Evolutionary conservation across 371 early-diverging fungal genomes (phyloP).

Genomic region (Rhizopus sp.): DNA sequence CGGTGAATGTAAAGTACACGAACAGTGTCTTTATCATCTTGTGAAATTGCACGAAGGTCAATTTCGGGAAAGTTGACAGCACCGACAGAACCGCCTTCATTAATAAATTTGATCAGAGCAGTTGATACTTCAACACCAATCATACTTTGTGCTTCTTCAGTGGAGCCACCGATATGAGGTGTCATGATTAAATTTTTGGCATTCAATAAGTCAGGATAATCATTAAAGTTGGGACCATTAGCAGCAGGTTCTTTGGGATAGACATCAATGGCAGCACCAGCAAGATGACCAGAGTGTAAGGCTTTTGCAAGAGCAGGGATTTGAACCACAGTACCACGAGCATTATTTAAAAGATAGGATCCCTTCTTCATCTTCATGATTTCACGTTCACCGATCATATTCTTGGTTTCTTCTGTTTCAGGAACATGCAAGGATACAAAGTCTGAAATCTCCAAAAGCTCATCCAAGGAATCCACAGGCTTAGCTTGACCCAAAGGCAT

Average conservation of each 20-base stretch:
- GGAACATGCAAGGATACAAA: constrained; percentile 96
- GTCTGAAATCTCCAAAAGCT: constrained; percentile 80
- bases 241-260: constrained; percentile 92
- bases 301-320: constrained; percentile 84
- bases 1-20: constrained; percentile 92
- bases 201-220: constrained; percentile 71
- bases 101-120: constrained; percentile 80
- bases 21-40: constrained; percentile 68
- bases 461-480: constrained; percentile 57
- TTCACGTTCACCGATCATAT: constrained; percentile 91
- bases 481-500: constrained; percentile 94
- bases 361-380: constrained; percentile 84
- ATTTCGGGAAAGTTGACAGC: constrained; percentile 98
- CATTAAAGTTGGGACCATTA: constrained; percentile 78
- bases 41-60: constrained; percentile 79
- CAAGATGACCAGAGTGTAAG: constrained; percentile 85
- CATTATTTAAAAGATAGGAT: constrained; percentile 89
- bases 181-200: constrained; percentile 93
- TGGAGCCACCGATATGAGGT: constrained; percentile 98
- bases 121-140: constrained; percentile 94
- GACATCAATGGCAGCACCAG: constrained; percentile 95
- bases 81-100: constrained; percentile 83
- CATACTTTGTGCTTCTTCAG: constrained; percentile 97
- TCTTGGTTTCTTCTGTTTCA: constrained; percentile 92
- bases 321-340: constrained; percentile 92